Conservation (phyloP, 192 early-diverging fungal genomes). For the Cetraspora pellucida region DNA sequence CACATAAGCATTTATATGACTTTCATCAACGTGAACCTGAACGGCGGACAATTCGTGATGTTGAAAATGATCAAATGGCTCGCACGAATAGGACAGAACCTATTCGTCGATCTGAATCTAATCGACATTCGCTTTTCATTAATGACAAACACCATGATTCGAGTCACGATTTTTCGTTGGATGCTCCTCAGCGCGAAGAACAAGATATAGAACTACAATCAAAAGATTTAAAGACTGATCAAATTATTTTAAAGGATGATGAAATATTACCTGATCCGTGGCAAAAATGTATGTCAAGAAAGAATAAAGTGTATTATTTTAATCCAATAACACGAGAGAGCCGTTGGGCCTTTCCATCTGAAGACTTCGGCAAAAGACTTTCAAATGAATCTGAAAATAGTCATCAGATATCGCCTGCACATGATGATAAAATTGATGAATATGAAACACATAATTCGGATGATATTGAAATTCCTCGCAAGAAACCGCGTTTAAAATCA, state of each 20-base stretch:
- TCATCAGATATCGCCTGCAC: not conserved
- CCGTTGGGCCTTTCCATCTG: conserved; percentile 15
- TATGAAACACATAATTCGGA: not conserved
- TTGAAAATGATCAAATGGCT: not conserved
- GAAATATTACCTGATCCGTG: conserved; percentile 2
- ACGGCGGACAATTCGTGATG: not conserved
- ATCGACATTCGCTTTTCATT: not conserved
- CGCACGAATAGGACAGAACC: not conserved
- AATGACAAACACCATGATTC: conserved; percentile 12
- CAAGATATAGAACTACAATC: not conserved
- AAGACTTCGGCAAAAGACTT: not conserved
- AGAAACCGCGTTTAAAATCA: not conserved
- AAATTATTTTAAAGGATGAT: not conserved
- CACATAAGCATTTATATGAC: not conserved
- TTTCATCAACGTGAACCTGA: not conserved
- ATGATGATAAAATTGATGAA: not conserved
- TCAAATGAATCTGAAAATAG: not conserved
- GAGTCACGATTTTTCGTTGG: not conserved
- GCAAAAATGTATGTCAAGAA: conserved; percentile 31
- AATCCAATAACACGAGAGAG: conserved; percentile 15
- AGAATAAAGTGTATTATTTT: conserved; percentile 26
- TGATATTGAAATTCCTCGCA: not conserved
- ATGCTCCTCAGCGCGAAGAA: not conserved
- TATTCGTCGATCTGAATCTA: not conserved
- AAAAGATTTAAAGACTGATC: not conserved